Evolutionary conservation across 352 stramenopile species (phyloP).

Genomic region (Phytophthora ohioensis): DNA sequence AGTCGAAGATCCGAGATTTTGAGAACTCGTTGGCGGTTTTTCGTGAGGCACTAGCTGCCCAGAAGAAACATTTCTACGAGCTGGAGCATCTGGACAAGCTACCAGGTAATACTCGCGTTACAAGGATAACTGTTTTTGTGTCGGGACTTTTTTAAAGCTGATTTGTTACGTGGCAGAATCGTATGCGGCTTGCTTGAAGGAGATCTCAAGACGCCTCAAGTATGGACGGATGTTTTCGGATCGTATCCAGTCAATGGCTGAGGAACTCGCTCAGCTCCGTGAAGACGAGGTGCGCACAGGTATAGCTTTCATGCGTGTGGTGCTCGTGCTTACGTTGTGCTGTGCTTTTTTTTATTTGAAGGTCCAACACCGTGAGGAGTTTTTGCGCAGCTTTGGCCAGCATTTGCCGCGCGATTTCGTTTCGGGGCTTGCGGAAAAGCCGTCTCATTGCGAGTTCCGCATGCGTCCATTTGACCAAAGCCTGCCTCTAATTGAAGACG

Average conservation of each 20-base stretch:
- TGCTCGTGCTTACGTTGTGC: conserved; percentile 18
- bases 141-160: not conserved
- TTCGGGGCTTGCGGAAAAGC: conserved; percentile 83
- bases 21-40: conserved; percentile 87
- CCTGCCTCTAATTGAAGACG: conserved; percentile 68
- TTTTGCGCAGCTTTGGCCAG: conserved; percentile 79
- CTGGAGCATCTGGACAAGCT: conserved; percentile 87
- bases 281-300: conserved; percentile 69
- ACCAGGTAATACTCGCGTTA: conserved; percentile 48
- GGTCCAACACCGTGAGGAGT: conserved; percentile 79
- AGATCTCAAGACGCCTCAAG: conserved; percentile 75
- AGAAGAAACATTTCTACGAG: conserved; percentile 90
- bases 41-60: conserved; percentile 70
- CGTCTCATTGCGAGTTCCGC: conserved; percentile 88
- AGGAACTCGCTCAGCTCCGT: conserved; percentile 83
- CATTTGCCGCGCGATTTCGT: conserved; percentile 88
- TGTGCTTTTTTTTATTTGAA: conserved; percentile 24
- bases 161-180: conserved; percentile 51
- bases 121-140: not conserved
- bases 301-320: not conserved
- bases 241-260: conserved; percentile 87
- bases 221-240: conserved; percentile 84
- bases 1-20: conserved; percentile 92
- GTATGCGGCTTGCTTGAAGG: conserved; percentile 80
- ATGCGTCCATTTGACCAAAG: conserved; percentile 90